A percentile compares a stretch with the other conserved stretches of the same genome.
These are phyloP conservation scores for Pelargonium cotyledonis DNA, from an alignment of 441 rosid species.

Conservation along the genomic window DNA sequence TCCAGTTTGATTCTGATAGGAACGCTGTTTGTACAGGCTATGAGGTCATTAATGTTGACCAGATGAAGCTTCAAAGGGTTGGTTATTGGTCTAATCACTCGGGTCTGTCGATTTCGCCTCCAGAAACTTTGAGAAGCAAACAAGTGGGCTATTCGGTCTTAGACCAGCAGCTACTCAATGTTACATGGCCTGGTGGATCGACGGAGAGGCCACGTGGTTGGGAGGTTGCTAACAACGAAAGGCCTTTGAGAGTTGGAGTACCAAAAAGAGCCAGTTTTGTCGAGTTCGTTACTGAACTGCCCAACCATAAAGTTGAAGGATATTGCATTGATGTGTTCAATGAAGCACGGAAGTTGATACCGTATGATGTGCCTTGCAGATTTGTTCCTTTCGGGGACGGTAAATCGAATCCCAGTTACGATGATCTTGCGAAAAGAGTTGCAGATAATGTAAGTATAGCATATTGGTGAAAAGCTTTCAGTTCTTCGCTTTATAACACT, in stretches of 20 bases:
- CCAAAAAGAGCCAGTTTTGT: constrained; percentile 71
- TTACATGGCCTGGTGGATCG: constrained; percentile 86
- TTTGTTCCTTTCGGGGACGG: constrained; percentile 65
- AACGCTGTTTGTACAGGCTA: constrained; percentile 46
- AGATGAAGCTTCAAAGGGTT: constrained; percentile 36
- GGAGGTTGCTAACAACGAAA: constrained; percentile 56
- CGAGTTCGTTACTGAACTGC: constrained; percentile 54
- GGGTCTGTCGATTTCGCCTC: constrained; percentile 51
- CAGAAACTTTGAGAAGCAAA: constrained; percentile 30
- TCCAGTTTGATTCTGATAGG: constrained; percentile 47
- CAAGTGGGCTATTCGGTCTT: constrained; percentile 19
- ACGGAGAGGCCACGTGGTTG: constrained; percentile 71
- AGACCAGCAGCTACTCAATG: constrained; percentile 42
- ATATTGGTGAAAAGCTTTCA: neutral
- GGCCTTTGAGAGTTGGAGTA: constrained; percentile 65
- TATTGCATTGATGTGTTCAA: constrained; percentile 69
- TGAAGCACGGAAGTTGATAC: constrained; percentile 56
- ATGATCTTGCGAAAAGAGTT: constrained; percentile 41
- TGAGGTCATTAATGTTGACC: constrained; percentile 61
- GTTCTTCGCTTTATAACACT: constrained; percentile 2
- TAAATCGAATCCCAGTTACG: constrained; percentile 59
- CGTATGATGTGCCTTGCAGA: constrained; percentile 62
- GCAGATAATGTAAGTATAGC: constrained; percentile 53
- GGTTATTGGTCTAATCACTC: constrained; percentile 61
- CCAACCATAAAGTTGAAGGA: constrained; percentile 46